Percentiles rank a stretch among this genome's conserved stretches.
Conservation (phyloP, 2,329 filamentous ascomycete genomes). For the Cercospora janseana region DNA sequence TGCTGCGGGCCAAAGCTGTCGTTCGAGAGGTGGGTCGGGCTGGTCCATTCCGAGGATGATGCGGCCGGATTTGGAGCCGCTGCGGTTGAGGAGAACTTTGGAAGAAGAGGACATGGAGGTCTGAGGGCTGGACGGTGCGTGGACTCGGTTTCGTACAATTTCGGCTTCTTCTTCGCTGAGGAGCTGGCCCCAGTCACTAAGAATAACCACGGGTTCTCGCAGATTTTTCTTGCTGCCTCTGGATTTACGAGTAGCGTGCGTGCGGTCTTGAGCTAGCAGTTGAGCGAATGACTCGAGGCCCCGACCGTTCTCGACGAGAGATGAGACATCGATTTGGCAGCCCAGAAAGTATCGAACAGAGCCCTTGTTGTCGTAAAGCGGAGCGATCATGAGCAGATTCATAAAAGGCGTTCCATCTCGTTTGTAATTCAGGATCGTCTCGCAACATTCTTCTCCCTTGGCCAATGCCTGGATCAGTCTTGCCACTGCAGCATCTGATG, state of each 20-base stretch:
- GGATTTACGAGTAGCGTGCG: constrained; percentile 13
- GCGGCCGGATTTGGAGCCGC: constrained; percentile 11
- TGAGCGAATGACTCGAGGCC: constrained; percentile 40
- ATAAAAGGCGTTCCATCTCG: constrained; percentile 44
- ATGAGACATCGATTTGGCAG: constrained; percentile 42
- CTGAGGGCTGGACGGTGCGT: background rate
- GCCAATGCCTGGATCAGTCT: constrained; percentile 40
- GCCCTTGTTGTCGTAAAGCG: constrained; percentile 44
- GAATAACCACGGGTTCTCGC: constrained; percentile 29
- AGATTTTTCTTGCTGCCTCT: constrained; percentile 8
- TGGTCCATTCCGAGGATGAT: constrained; percentile 37
- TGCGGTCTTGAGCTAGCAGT: constrained; percentile 35
- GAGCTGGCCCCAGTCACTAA: constrained; percentile 35
- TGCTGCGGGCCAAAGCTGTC: constrained; percentile 34
- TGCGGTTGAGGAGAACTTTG: background rate
- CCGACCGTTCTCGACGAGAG: constrained; percentile 39
- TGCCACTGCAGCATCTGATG: constrained; percentile 36
- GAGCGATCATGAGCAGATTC: constrained; percentile 44
- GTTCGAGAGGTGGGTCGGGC: constrained; percentile 19
- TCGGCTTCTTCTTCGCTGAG: constrained; percentile 36
- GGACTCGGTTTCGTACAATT: constrained; percentile 31
- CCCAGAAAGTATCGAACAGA: constrained; percentile 43
- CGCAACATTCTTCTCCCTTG: constrained; percentile 44
- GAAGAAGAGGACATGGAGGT: constrained; percentile 6
- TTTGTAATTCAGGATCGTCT: constrained; percentile 47